Percentiles rank a stretch among this genome's conserved stretches.
Evolutionary conservation across 1,284 basidiomycete genomes (phyloP).

Genomic region (Schizopora paradoxa): DNA sequence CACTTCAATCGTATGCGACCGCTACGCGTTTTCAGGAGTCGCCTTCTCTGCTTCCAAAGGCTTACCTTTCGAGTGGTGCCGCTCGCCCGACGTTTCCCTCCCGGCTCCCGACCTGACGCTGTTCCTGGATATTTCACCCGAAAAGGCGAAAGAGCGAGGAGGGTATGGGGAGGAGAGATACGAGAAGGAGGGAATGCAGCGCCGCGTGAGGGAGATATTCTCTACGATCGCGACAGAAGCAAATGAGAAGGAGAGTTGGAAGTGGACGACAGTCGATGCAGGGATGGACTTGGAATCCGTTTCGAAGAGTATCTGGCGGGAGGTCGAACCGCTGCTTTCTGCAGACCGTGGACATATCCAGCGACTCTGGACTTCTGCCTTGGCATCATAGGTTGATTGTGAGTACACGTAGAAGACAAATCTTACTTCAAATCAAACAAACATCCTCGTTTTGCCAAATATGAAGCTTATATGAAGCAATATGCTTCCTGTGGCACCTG

Average conservation of each 20-base stretch:
- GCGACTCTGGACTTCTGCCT: no score
- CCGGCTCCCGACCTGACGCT: slow-evolving; percentile 87
- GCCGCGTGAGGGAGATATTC: slow-evolving; percentile 62
- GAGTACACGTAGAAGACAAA: no score
- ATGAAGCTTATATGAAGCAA: no score
- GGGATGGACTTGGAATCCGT: slow-evolving; percentile 54
- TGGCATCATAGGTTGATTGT: no score
- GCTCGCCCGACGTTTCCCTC: slow-evolving; percentile 78
- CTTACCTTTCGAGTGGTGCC: slow-evolving; percentile 70
- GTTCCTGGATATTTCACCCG: slow-evolving; percentile 81
- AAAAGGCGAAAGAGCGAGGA: slow-evolving; percentile 66
- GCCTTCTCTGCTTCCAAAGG: slow-evolving; percentile 90
- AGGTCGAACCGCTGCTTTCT: slow-evolving; percentile 42
- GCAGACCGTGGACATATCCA: no score
- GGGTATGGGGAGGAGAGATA: slow-evolving; percentile 91
- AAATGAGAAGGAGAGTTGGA: slow-evolving; percentile 28
- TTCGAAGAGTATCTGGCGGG: slow-evolving; percentile 48
- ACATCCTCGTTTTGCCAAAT: no score
- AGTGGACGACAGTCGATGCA: slow-evolving; percentile 68
- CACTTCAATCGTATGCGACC: slow-evolving; percentile 80
- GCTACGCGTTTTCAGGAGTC: slow-evolving; percentile 96
- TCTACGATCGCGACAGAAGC: slow-evolving; percentile 54
- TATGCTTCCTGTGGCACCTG: no score
- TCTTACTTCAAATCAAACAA: no score
- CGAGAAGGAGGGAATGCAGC: slow-evolving; percentile 76